phyloP scores from a whole-genome alignment of 768 basidiomycete species.

The Naganishia antarctica region DNA sequence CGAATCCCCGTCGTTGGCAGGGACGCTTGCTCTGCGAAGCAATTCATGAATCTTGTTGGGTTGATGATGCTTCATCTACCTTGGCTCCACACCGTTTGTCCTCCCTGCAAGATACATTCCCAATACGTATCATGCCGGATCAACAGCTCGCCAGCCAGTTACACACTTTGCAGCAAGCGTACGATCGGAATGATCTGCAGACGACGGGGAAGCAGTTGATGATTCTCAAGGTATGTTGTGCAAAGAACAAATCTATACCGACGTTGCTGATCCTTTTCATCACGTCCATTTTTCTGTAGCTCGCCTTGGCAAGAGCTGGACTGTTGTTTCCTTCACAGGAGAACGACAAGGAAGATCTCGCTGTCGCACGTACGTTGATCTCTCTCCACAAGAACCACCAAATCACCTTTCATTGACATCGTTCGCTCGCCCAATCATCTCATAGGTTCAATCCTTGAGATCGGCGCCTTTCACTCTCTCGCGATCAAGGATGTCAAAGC shows the following conservation, averaged over 20 bases:
- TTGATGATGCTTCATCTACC: too few species aligned
- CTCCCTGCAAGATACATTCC: too few species aligned
- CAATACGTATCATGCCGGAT: slow-evolving; percentile 6
- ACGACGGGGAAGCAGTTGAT: slow-evolving; percentile 27
- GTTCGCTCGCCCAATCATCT: too few species aligned
- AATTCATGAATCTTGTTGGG: too few species aligned
- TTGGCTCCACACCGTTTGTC: too few species aligned
- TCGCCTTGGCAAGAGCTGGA: slow-evolving; percentile 71
- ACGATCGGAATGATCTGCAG: slow-evolving; percentile 11
- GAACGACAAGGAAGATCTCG: slow-evolving; percentile 63
- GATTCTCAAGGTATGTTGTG: slow-evolving; percentile 15
- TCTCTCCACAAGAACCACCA: too few species aligned
- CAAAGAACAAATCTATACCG: neutral
- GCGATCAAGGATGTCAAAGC: slow-evolving; percentile 79
- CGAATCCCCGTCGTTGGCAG: neutral
- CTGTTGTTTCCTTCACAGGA: slow-evolving; percentile 68
- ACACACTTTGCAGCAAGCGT: slow-evolving; percentile 19
- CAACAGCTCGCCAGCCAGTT: slow-evolving; percentile 5
- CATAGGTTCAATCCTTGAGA: slow-evolving; percentile 92
- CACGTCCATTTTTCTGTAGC: slow-evolving; percentile 52
- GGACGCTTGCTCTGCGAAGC: slow-evolving; percentile 1
- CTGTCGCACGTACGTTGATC: slow-evolving; percentile 62
- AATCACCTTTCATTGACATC: too few species aligned
- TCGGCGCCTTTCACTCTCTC: slow-evolving; percentile 91
- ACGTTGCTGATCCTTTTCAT: neutral